Base-by-base conservation (phyloP, 139 green algal genomes). In the Zygnema cylindricum region DNA sequence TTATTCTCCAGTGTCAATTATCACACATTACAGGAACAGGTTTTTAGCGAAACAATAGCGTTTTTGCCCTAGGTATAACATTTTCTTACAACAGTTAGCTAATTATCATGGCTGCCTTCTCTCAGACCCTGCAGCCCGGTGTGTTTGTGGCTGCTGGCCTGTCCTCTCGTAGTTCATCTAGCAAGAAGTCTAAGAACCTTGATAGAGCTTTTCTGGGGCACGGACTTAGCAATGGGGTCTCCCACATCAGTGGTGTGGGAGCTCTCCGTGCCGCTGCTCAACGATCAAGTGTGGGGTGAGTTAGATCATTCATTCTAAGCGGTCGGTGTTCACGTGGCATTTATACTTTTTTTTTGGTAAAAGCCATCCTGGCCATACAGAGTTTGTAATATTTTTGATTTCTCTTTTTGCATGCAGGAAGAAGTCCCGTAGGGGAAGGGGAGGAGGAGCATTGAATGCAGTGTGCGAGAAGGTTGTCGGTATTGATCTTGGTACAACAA, bases 401-500 rank as follows among this genome's bases (percentile, higher is more conserved):
- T 30, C 30, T 73, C 30, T 73, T 73, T 30, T 25, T 73, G 57
- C 57, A 35, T 73, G 36, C 71, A 79, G 71, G 71, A 79, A 79
- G 71, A 16, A 16, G 16, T 7, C 49, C 16, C 49, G 49, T 16
- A 63, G 49, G 49, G 49, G 49, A 7, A 7, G 71, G 3, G 71
- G 71, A 79, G 30, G 32, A 33, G 78, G 82, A 79, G 79, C 77
- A 41, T 76, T 92, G 35, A 42, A 81, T 22, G 85, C 90, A 1
- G 85, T 91, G 25, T 88, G 75, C 25, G 93, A 95, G 90, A 95
- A 95, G 86, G 93, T 95, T 38, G 96, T 98, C 0, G 97, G 97
- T 43, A 99, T 99, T 49, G 97, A 99, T 86, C 85, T 99, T 0
- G 97, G 97, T 0, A 99, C 97, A 23, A 99, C 97, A 43, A 99